Conservation (phyloP, 2,329 filamentous ascomycete genomes). For the Penicillium paneum region DNA sequence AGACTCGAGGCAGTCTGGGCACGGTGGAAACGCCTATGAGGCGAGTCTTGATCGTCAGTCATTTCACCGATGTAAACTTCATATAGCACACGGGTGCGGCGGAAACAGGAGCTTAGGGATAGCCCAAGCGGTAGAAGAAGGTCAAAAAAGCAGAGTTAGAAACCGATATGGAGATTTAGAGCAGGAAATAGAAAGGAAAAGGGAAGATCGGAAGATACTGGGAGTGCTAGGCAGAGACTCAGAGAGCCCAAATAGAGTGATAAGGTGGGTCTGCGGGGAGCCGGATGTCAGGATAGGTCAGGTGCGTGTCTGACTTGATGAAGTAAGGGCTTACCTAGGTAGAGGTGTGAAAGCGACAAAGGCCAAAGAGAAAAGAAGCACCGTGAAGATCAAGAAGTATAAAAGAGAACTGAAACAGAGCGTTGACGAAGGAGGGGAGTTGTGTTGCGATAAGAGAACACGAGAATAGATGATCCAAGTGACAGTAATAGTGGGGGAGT, state of each 20-base stretch:
- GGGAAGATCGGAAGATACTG: slow-evolving; percentile 7
- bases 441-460: slow-evolving; percentile 4
- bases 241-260: slow-evolving; percentile 8
- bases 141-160: slow-evolving; percentile 9
- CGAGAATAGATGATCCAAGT: slow-evolving; percentile 6
- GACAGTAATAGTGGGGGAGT: slow-evolving; percentile 10
- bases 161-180: not conserved
- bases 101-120: slow-evolving; percentile 7
- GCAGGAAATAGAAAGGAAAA: not conserved
- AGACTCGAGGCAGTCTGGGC: slow-evolving; percentile 31
- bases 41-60: slow-evolving; percentile 39
- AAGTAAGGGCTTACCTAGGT: not conserved
- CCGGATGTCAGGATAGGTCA: slow-evolving; percentile 1
- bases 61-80: slow-evolving; percentile 21
- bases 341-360: not conserved
- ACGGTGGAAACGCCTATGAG: slow-evolving; percentile 27
- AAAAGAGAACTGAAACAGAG: not conserved
- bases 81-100: slow-evolving; percentile 10
- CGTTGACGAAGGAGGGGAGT: not conserved
- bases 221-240: slow-evolving; percentile 4
- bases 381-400: not conserved
- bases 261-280: slow-evolving; percentile 13
- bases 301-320: slow-evolving; percentile 1
- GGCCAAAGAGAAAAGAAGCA: not conserved
- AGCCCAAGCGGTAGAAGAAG: not conserved